These are phyloP conservation scores for Sporothrix humicola DNA, from an alignment of 2,329 filamentous ascomycete genomes.

Conservation along the genomic window DNA sequence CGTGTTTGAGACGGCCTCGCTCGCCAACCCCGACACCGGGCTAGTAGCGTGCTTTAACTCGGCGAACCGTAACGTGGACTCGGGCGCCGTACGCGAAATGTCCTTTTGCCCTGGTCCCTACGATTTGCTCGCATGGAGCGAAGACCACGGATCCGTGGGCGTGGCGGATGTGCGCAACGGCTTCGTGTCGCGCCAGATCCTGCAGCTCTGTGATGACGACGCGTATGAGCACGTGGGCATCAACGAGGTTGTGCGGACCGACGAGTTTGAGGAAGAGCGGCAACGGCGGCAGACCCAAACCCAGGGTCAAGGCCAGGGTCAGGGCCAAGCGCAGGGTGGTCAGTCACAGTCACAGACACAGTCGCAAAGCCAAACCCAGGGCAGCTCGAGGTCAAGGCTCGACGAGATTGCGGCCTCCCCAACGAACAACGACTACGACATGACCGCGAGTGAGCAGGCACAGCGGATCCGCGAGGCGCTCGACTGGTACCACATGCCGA, in stretches of 20 bases:
- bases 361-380: too few relatives aligned
- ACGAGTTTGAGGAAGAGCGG: slow-evolving; percentile 52
- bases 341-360: too few relatives aligned
- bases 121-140: slow-evolving; percentile 92
- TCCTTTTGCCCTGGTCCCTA: slow-evolving; percentile 87
- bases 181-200: slow-evolving; percentile 70
- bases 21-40: slow-evolving; percentile 58
- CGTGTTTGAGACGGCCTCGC: slow-evolving; percentile 66
- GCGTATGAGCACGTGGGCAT: slow-evolving; percentile 63
- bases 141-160: slow-evolving; percentile 79
- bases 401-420: neutral
- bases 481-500: slow-evolving; percentile 56
- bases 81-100: slow-evolving; percentile 88
- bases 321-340: too few relatives aligned
- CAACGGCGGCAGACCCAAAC: slow-evolving; percentile 40
- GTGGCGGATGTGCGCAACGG: slow-evolving; percentile 74
- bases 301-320: too few relatives aligned
- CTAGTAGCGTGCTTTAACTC: slow-evolving; percentile 79
- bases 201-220: slow-evolving; percentile 65
- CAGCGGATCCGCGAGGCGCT: slow-evolving; percentile 45
- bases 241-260: slow-evolving; percentile 41
- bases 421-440: slow-evolving; percentile 32
- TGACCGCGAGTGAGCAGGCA: slow-evolving; percentile 42
- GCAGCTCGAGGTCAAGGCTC: too few relatives aligned
- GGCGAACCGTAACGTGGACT: slow-evolving; percentile 70